These are phyloP conservation scores for Hypoxylon sp. DNA, from an alignment of 2,329 filamentous ascomycete genomes.

Conservation along the genomic window DNA sequence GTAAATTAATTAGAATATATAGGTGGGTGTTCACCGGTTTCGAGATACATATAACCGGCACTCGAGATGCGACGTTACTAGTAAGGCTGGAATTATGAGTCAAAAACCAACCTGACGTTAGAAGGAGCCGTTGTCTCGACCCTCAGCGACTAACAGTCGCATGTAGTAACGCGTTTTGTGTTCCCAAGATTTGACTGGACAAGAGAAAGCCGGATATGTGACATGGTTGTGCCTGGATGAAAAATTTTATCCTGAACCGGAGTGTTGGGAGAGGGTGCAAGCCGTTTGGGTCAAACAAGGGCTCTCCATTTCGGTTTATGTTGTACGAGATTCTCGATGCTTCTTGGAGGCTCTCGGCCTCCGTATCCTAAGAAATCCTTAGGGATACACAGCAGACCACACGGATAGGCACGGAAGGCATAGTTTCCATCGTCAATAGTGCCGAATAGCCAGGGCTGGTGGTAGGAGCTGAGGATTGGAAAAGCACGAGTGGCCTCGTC, in stretches of 20 bases:
- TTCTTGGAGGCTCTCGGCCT: constrained; percentile 26
- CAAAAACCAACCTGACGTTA: constrained; percentile 17
- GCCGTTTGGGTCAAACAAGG: constrained; percentile 22
- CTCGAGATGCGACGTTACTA: constrained; percentile 44
- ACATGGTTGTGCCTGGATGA: constrained; percentile 32
- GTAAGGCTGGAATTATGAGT: constrained; percentile 39
- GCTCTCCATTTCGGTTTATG: constrained; percentile 23
- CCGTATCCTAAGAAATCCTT: constrained; percentile 10
- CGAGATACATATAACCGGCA: constrained; percentile 33
- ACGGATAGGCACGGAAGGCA: constrained; percentile 22
- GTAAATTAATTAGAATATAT: constrained; percentile 26
- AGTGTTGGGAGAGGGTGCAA: constrained; percentile 31
- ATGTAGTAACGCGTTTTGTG: constrained; percentile 14
- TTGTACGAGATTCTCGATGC: constrained; percentile 24
- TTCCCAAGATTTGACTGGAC: constrained; percentile 29
- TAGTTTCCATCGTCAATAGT: constrained; percentile 11
- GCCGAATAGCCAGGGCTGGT: constrained; percentile 14
- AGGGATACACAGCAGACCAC: constrained; percentile 8
- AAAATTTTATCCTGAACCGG: constrained; percentile 35
- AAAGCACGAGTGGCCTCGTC: constrained; percentile 16
- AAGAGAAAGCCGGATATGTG: constrained; percentile 20
- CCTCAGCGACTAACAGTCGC: constrained; percentile 22
- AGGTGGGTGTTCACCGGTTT: constrained; percentile 17
- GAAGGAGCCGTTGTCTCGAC: constrained; percentile 16
- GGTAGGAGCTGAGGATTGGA: constrained; percentile 36